These are phyloP conservation scores for Oryza nivara DNA, from an alignment of 176 grass and related monocot genomes.

Conservation along the genomic window DNA sequence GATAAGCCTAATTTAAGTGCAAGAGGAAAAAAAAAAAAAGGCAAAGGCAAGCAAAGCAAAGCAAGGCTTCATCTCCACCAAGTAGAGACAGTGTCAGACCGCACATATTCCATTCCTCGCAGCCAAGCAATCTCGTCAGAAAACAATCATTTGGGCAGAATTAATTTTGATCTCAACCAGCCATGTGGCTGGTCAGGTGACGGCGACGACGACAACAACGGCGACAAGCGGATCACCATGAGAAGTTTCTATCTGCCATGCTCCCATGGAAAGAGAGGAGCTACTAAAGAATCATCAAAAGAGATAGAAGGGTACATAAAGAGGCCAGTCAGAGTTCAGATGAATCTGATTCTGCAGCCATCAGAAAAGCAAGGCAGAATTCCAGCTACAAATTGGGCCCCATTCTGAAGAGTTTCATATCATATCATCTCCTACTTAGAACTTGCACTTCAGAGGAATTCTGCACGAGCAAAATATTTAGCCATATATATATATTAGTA, in stretches of 20 bases:
- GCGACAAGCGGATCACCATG: background rate
- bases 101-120: slow-evolving; percentile 58
- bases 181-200: slow-evolving; percentile 17
- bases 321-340: slow-evolving; percentile 43
- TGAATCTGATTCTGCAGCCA: slow-evolving; percentile 73
- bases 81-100: slow-evolving; percentile 10
- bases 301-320: slow-evolving; percentile 38
- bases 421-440: background rate
- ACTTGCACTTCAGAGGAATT: background rate
- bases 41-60: slow-evolving; percentile 31
- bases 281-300: slow-evolving; percentile 19
- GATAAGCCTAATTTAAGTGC: slow-evolving; percentile 6
- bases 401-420: background rate
- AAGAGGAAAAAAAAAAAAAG: background rate
- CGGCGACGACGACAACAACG: background rate
- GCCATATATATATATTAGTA: background rate
- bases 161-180: background rate
- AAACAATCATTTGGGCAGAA: background rate
- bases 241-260: slow-evolving; percentile 46
- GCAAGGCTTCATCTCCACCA: slow-evolving; percentile 1
- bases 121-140: slow-evolving; percentile 56
- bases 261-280: slow-evolving; percentile 22
- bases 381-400: slow-evolving; percentile 62
- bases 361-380: slow-evolving; percentile 32
- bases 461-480: background rate